phyloP scores from a whole-genome alignment of 2,329 filamentous ascomycete genomes.

The Thermoascus crustaceus region DNA sequence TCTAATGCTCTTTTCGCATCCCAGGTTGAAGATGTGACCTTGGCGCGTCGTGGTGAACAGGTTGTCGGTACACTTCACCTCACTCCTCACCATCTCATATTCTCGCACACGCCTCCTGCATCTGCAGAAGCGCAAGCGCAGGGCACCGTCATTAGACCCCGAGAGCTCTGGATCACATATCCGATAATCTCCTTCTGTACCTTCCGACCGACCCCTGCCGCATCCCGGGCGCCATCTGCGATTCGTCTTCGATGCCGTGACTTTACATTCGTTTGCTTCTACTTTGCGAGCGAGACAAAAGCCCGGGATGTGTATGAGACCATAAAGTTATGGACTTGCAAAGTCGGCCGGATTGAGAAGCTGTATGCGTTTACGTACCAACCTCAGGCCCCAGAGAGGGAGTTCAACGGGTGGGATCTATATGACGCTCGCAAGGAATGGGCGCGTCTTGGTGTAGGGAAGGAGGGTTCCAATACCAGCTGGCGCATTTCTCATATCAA shows the following conservation, averaged over 20 bases:
- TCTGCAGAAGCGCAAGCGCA: constrained; percentile 33
- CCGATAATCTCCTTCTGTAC: constrained; percentile 79
- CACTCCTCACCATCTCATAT: constrained; percentile 57
- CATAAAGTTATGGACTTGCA: constrained; percentile 73
- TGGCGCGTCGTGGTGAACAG: constrained; percentile 49
- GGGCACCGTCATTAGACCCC: constrained; percentile 39
- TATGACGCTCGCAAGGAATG: constrained; percentile 86
- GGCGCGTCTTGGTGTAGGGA: constrained; percentile 75
- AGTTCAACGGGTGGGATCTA: constrained; percentile 69
- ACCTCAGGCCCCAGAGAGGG: constrained; percentile 63
- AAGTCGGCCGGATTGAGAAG: constrained; percentile 72
- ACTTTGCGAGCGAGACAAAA: constrained; percentile 64
- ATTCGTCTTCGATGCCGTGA: constrained; percentile 86
- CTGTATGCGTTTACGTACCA: constrained; percentile 85
- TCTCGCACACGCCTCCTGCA: constrained; percentile 46
- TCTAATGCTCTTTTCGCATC: constrained; percentile 3
- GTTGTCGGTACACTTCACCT: constrained; percentile 55
- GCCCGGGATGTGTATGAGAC: constrained; percentile 83
- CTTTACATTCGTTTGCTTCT: constrained; percentile 88
- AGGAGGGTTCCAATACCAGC: constrained; percentile 65
- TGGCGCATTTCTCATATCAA: constrained; percentile 93
- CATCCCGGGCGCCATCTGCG: constrained; percentile 64
- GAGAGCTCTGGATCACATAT: constrained; percentile 89
- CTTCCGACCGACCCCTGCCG: constrained; percentile 63
- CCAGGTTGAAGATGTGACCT: constrained; percentile 49